These are phyloP conservation scores for Diaporthe batatas DNA, from an alignment of 2,329 filamentous ascomycete species.

Conservation along the genomic window DNA sequence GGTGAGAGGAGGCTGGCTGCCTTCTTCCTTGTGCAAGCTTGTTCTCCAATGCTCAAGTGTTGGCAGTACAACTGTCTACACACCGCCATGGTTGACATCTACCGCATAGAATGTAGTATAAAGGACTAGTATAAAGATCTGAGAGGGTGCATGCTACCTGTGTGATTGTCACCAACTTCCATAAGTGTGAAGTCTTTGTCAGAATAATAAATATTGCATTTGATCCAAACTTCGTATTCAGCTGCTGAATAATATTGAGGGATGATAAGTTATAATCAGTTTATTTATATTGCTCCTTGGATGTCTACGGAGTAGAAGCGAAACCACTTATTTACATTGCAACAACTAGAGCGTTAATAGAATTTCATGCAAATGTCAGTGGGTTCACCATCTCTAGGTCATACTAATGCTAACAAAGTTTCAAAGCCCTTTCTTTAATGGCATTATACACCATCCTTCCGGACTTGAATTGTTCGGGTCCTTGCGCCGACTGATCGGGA, in stretches of 20 bases:
- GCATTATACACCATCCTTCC: background rate
- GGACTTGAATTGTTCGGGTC: background rate
- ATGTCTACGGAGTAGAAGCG: too few species aligned
- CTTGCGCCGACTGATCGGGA: background rate
- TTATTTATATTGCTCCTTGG: background rate
- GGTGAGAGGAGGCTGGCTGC: too few species aligned
- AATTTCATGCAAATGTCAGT: background rate
- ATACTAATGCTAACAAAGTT: background rate
- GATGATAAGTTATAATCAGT: too few species aligned
- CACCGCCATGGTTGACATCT: background rate
- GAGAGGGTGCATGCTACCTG: conserved; percentile 46
- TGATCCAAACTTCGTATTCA: conserved; percentile 41
- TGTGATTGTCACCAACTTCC: conserved; percentile 57
- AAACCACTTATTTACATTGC: too few species aligned
- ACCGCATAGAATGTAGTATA: background rate
- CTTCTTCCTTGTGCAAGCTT: too few species aligned
- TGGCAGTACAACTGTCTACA: too few species aligned
- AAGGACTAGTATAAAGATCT: background rate
- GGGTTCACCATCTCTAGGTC: background rate
- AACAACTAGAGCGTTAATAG: background rate
- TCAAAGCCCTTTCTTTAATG: background rate
- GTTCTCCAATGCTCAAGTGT: too few species aligned
- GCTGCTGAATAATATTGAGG: background rate
- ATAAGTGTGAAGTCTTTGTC: too few species aligned
- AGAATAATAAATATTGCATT: conserved; percentile 52